Evolutionary conservation across 192 early-diverging fungal species (phyloP).

Genomic region (Linnemannia zychae): DNA sequence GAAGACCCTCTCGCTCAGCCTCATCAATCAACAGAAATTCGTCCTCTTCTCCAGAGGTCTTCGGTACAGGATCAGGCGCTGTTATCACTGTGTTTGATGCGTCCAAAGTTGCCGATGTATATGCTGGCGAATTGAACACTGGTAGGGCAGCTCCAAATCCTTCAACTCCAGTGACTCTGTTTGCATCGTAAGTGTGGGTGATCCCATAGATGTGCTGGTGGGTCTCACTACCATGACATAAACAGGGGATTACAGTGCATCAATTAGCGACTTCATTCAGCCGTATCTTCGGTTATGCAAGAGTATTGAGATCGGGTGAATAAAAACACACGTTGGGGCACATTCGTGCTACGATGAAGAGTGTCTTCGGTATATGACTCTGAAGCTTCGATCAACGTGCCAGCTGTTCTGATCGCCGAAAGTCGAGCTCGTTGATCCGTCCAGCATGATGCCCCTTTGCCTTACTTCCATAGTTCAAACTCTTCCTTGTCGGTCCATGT

Average conservation of each 20-base stretch:
- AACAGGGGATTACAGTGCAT: constrained; percentile 10
- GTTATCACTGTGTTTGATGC: constrained; percentile 4
- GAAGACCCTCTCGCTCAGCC: constrained; percentile 18
- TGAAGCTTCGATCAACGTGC: constrained; percentile 31
- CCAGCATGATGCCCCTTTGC: constrained; percentile 26
- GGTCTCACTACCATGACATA: constrained; percentile 24
- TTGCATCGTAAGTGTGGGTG: constrained; percentile 14
- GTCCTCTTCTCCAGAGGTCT: constrained; percentile 16
- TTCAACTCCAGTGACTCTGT: constrained; percentile 3
- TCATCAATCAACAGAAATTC: constrained; percentile 22
- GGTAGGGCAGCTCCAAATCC: constrained; percentile 14
- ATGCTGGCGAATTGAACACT: constrained; percentile 11
- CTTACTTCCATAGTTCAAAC: constrained; percentile 32
- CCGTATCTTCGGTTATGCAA: not conserved
- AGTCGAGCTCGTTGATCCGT: constrained; percentile 33
- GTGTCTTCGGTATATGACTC: constrained; percentile 31
- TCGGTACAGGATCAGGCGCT: constrained; percentile 16
- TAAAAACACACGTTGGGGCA: constrained; percentile 25
- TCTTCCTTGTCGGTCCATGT: constrained; percentile 18
- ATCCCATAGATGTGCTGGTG: constrained; percentile 8
- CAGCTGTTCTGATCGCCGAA: constrained; percentile 31
- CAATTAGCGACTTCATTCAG: constrained; percentile 13
- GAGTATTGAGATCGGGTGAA: constrained; percentile 20
- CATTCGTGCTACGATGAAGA: constrained; percentile 23
- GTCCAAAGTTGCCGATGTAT: constrained; percentile 18